Evolutionary conservation across 768 basidiomycete species (phyloP).

Genomic region (Pleurotus giganteus): DNA sequence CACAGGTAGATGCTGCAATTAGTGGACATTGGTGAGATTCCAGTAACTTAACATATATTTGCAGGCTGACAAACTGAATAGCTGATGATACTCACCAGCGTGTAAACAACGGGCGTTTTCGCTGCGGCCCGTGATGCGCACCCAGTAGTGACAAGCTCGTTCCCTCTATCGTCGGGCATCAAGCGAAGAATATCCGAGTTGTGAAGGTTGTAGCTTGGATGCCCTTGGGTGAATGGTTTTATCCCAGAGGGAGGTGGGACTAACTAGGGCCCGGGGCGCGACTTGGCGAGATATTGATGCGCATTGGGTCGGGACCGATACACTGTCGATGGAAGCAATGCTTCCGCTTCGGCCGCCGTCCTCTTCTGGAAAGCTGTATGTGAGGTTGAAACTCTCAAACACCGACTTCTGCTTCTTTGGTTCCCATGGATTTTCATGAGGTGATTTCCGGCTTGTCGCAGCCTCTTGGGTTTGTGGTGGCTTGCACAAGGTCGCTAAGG

Average conservation of each 20-base stretch:
- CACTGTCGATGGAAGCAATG: background rate
- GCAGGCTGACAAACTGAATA: background rate
- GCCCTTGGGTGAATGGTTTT: background rate
- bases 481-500: too few species aligned
- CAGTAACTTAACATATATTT: background rate
- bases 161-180: too few species aligned
- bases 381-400: background rate
- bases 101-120: background rate
- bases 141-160: too few species aligned
- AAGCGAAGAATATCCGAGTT: background rate
- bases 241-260: too few species aligned
- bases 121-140: background rate
- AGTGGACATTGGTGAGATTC: background rate
- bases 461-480: too few species aligned
- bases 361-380: background rate
- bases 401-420: background rate
- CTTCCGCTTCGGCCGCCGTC: background rate
- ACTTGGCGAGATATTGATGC: background rate
- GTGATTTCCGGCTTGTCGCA: too few species aligned
- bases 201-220: background rate
- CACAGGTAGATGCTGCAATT: background rate
- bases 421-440: background rate
- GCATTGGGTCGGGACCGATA: background rate
- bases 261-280: too few species aligned
- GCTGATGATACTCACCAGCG: background rate